Evolutionary conservation across 345 rosid genomes (phyloP).

Genomic region (Camelina neglecta): DNA sequence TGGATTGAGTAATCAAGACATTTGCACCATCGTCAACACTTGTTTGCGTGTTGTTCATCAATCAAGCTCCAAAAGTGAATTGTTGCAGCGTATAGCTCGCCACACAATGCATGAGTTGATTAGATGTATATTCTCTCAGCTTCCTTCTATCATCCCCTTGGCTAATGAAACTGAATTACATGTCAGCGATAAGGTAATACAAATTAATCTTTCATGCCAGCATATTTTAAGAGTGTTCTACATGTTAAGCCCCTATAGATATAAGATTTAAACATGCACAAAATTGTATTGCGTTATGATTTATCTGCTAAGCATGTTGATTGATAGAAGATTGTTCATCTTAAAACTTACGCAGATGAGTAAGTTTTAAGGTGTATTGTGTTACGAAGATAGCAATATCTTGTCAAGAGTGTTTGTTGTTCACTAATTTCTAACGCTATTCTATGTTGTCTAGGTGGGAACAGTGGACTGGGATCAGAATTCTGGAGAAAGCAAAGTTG

Average conservation of each 20-base stretch:
- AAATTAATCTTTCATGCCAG: neutral
- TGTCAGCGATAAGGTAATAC: conserved; percentile 49
- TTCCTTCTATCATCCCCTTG: conserved; percentile 51
- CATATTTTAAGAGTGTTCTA: conserved; percentile 6
- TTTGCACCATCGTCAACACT: conserved; percentile 68
- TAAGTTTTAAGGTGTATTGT: conserved; percentile 24
- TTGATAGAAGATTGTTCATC: conserved; percentile 11
- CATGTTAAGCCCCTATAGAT: conserved; percentile 25
- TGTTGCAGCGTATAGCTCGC: conserved; percentile 75
- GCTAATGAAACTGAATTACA: conserved; percentile 38
- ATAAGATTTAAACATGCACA: neutral
- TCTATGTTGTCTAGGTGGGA: conserved; percentile 51
- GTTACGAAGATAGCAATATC: neutral
- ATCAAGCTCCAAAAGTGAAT: conserved; percentile 71
- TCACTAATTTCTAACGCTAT: conserved; percentile 27
- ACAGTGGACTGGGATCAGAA: conserved; percentile 46
- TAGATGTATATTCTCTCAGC: conserved; percentile 71
- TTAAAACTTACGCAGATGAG: conserved; percentile 19
- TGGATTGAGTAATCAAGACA: conserved; percentile 68
- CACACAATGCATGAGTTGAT: conserved; percentile 79
- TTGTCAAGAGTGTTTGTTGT: conserved; percentile 17
- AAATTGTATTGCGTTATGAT: neutral
- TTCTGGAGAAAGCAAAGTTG: conserved; percentile 48
- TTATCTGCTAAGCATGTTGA: conserved; percentile 11
- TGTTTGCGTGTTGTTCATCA: conserved; percentile 82